These are phyloP conservation scores for Cafeteria roenbergensis DNA, from an alignment of 108 stramenopile genomes.

Conservation along the genomic window DNA sequence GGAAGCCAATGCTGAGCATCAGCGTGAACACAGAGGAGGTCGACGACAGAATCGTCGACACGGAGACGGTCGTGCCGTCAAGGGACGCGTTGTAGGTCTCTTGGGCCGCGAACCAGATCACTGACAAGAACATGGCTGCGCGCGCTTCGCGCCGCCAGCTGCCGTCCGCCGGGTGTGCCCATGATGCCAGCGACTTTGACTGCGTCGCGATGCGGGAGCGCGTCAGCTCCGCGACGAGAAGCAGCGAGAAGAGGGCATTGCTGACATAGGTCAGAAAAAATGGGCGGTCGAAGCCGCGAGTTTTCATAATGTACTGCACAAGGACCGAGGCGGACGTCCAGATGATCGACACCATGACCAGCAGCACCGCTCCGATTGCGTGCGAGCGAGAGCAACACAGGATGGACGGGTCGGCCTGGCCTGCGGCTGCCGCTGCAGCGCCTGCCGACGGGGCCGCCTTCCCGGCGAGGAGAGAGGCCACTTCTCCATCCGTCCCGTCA, in stretches of 20 bases:
- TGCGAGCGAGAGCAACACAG: too few relatives aligned
- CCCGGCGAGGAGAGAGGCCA: too few relatives aligned
- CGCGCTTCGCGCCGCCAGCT: background rate
- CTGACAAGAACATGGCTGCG: slow-evolving; percentile 38
- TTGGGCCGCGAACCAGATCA: slow-evolving; percentile 78
- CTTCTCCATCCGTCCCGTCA: too few relatives aligned
- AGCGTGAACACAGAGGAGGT: slow-evolving; percentile 80
- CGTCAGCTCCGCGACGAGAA: slow-evolving; percentile 15
- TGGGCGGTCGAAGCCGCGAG: slow-evolving; percentile 23
- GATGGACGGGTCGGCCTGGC: too few relatives aligned
- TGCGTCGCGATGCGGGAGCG: slow-evolving; percentile 2
- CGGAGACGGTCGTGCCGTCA: slow-evolving; percentile 66
- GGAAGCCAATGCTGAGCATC: background rate
- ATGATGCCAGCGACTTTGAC: background rate
- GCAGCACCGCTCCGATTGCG: background rate
- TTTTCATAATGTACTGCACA: slow-evolving; percentile 28
- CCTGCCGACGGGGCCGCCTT: too few relatives aligned
- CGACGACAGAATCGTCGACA: slow-evolving; percentile 69
- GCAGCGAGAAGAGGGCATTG: slow-evolving; percentile 19
- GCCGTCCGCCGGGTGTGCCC: background rate
- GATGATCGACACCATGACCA: background rate
- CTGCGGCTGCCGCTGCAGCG: too few relatives aligned
- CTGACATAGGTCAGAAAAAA: slow-evolving; percentile 40
- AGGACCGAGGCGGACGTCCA: slow-evolving; percentile 5
- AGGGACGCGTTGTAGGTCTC: slow-evolving; percentile 68